Evolutionary conservation across 768 basidiomycete species (phyloP), one percentile per base, ranked within the genome.

Genomic region (Lactarius trivialis): DNA sequence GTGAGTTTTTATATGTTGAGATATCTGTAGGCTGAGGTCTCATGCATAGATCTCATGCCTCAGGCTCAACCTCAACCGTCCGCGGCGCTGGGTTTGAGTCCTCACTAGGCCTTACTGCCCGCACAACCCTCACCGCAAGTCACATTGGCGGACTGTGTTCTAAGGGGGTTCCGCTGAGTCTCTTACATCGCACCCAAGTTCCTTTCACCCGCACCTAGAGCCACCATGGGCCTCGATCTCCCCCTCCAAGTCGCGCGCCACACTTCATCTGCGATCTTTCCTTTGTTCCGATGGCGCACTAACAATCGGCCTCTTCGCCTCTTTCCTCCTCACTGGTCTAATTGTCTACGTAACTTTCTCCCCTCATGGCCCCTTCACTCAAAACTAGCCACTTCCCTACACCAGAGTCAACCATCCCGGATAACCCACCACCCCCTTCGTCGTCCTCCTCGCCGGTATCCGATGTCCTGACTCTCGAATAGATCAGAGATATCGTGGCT

Each of bases 1-100:
- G 88, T 94, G 7, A 73, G 36, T 12, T 36, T 36, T 36, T 36
- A 11, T 49, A 19, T 24, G n/a, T 24, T 33, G 26, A 32, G 5
- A 17, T 17, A 3, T 17, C 15, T 6, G 2, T 17, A 39, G 17
- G 11, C 14, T 14, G 36, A 14, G 11, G 2, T 5, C 37, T 6
- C 6, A 30, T 30, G n/a, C n/a, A n/a, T n/a, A n/a, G n/a, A n/a
- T n/a, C n/a, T n/a, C n/a, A n/a, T n/a, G n/a, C n/a, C n/a, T n/a
- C n/a, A n/a, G n/a, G n/a, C n/a, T n/a, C n/a, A n/a, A n/a, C 30
- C 30, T 30, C 30, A 6, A 3, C 30, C 30, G 30, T 30, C 30
- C 30, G 2, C 6, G 30, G 6, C 30, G 30, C 30, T 30, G 30
- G 6, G 30, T 2, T 30, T 30, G 30, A 30, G 30, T 30, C 2